phyloP scores from a whole-genome alignment of 192 early-diverging fungal species.

The Linnemannia schmuckeri region DNA sequence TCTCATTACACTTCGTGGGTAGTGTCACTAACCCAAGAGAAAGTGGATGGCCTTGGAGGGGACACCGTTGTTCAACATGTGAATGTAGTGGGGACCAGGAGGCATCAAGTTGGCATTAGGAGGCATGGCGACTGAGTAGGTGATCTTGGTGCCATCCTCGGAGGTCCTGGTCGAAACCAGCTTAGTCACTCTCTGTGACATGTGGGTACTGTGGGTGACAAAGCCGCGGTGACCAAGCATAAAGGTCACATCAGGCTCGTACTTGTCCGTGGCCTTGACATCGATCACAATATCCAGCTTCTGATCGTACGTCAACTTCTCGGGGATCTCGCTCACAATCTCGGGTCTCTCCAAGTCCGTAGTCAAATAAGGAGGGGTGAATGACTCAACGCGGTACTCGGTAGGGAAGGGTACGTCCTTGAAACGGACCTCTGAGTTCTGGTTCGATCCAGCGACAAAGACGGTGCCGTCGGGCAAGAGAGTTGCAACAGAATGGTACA shows the following conservation, averaged over 20 bases:
- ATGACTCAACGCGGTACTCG: slow-evolving; percentile 67
- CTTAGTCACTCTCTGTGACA: slow-evolving; percentile 61
- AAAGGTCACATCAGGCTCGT: slow-evolving; percentile 48
- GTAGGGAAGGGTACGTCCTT: slow-evolving; percentile 58
- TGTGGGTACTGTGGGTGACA: slow-evolving; percentile 66
- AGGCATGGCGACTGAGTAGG: slow-evolving; percentile 36
- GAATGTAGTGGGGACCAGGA: slow-evolving; percentile 51
- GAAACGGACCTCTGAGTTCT: slow-evolving; percentile 57
- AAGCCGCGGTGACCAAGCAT: slow-evolving; percentile 64
- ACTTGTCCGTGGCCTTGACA: slow-evolving; percentile 21
- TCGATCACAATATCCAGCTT: slow-evolving; percentile 27
- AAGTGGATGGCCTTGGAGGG: slow-evolving; percentile 36
- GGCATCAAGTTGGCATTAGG: slow-evolving; percentile 51
- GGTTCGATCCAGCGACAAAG: slow-evolving; percentile 71
- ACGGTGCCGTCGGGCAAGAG: slow-evolving; percentile 68
- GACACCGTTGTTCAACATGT: slow-evolving; percentile 53
- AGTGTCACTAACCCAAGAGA: slow-evolving; percentile 15
- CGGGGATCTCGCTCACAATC: slow-evolving; percentile 38
- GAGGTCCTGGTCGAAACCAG: slow-evolving; percentile 24
- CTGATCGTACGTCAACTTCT: slow-evolving; percentile 31
- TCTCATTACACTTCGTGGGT: background rate
- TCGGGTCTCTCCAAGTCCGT: slow-evolving; percentile 51
- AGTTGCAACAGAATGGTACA: slow-evolving; percentile 74
- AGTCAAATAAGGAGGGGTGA: slow-evolving; percentile 66
- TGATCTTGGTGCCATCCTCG: slow-evolving; percentile 26